phyloP scores from a whole-genome alignment of 75 land plant species.

The Picea sitchensis region DNA sequence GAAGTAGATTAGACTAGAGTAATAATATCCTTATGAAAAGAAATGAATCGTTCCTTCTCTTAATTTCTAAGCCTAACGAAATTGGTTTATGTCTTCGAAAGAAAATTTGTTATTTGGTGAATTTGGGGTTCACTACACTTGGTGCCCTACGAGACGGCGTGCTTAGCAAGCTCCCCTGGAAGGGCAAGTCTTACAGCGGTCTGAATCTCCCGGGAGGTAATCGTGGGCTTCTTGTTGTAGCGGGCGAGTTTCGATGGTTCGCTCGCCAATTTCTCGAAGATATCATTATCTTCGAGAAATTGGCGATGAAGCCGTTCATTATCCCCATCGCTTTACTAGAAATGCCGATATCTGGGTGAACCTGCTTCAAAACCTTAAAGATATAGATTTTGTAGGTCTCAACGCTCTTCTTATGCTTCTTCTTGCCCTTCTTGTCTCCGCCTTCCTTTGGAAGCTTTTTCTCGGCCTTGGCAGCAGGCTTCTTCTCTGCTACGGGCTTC shows the following conservation, averaged over 20 bases:
- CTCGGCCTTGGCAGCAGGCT: neutral
- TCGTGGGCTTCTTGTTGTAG: conserved; percentile 16
- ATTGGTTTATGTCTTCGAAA: no score
- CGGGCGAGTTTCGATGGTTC: conserved; percentile 18
- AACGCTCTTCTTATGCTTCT: neutral
- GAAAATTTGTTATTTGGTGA: no score
- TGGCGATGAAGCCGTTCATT: conserved; percentile 12
- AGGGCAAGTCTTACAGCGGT: conserved; percentile 17
- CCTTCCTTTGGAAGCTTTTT: conserved; percentile 2
- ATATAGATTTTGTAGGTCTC: conserved; percentile 6
- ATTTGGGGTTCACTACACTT: conserved; percentile 25
- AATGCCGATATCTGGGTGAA: conserved; percentile 27
- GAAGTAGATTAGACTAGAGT: no score
- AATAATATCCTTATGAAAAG: no score
- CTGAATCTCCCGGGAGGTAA: conserved; percentile 26
- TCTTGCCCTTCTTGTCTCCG: neutral
- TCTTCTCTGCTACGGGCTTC: conserved; percentile 10
- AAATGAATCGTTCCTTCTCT: no score
- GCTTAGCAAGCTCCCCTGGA: conserved; percentile 31
- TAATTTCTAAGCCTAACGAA: no score
- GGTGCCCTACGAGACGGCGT: conserved; percentile 26
- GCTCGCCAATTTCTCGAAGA: conserved; percentile 17
- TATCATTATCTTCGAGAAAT: no score
- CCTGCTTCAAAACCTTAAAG: conserved; percentile 33
- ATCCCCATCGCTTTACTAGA: conserved; percentile 31